Conservation (phyloP, 2,329 filamentous ascomycete species). For the Pseudogymnoascus sp. region DNA sequence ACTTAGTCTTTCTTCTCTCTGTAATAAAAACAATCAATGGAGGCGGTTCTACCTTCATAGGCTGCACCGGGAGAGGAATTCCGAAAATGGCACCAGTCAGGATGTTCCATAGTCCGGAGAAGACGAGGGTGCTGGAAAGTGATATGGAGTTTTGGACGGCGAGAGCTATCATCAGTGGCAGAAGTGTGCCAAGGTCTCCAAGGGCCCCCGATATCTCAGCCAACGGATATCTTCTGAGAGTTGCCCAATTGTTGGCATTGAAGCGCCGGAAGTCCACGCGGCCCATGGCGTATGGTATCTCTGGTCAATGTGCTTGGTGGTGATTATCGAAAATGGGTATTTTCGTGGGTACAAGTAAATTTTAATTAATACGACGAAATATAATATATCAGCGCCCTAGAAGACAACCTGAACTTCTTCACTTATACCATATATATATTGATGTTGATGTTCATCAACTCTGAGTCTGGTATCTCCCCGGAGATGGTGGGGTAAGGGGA, state of each 20-base stretch:
- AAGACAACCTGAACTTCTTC: background rate
- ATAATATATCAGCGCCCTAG: background rate
- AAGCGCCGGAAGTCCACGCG: slow-evolving; percentile 19
- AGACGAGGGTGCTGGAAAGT: slow-evolving; percentile 74
- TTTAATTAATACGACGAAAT: background rate
- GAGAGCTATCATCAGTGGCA: slow-evolving; percentile 83
- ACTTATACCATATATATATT: background rate
- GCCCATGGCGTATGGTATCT: slow-evolving; percentile 13
- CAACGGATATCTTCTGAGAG: slow-evolving; percentile 46
- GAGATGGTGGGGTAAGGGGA: background rate
- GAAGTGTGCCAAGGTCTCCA: slow-evolving; percentile 81
- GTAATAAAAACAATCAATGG: background rate
- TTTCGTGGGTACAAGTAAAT: background rate
- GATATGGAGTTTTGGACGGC: slow-evolving; percentile 70
- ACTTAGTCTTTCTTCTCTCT: slow-evolving; percentile 8
- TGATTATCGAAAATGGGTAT: background rate
- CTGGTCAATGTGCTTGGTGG: background rate
- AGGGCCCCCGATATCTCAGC: slow-evolving; percentile 81
- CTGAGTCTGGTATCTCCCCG: background rate
- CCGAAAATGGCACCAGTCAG: slow-evolving; percentile 75
- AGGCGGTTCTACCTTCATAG: slow-evolving; percentile 52
- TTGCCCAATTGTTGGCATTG: slow-evolving; percentile 43
- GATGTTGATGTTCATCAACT: background rate
- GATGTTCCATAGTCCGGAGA: slow-evolving; percentile 82
- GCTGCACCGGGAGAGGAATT: slow-evolving; percentile 83